Evolutionary conservation across 768 basidiomycete species (phyloP), one percentile per base, ranked within the genome.

Genomic region (Dacryopinax spathularia): DNA sequence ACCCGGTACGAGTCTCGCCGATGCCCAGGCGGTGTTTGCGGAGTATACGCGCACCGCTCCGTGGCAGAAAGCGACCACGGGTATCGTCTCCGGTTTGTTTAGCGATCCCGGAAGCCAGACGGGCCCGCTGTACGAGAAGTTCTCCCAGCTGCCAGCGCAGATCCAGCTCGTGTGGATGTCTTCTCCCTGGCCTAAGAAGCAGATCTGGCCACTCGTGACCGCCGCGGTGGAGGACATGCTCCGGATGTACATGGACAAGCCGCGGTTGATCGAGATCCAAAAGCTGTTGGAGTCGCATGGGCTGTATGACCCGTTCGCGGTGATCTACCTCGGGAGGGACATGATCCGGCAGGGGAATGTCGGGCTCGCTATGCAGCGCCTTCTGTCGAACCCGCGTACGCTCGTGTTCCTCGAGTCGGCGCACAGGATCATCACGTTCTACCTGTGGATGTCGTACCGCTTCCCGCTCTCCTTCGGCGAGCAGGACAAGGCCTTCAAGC

Each of bases 381-480:
- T 56, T 15, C 48, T 64, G 63, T 2, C 31, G 18, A 18, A 39
- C 41, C 33, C 60, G 20, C 34, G 64, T 6, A 65, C 64, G n/a
- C 68, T 76, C 44, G 60, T 65, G 12, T 62, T 62, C 15, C 72
- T 97, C 48, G 94, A 97, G 73, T 77, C 80, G 4, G 74, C 90
- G 65, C 92, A 99, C 74, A 87, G 86, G 69, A 75, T 82, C 33
- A 69, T 91, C 31, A 84, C 86, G 15, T 68, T 87, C 22, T 97
- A 97, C 73, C 76, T 91, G 60, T 99, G 95, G 95, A 77, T 93
- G 66, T 78, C 79, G 20, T 85, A 82, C 72, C 85, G 93, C 36
- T 78, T 82, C 64, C 78, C 82, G 0, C 77, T 90, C 61, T 77
- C 84, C 7, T 97, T 88, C 72, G 73, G 80, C 2, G 78, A 87